Conservation (phyloP, 306 rosid species). For the Prunus mira region DNA sequence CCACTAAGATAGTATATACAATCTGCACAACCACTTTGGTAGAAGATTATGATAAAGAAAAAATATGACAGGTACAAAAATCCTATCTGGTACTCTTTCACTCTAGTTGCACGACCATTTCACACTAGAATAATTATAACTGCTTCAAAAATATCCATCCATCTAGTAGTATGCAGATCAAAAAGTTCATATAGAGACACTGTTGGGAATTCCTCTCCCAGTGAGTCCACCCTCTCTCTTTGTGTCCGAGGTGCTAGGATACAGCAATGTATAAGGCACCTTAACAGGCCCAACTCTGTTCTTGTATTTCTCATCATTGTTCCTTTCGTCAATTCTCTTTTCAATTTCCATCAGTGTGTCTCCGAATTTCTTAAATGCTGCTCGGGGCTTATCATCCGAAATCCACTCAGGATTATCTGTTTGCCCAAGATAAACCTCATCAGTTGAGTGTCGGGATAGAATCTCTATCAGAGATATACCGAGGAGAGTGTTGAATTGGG, state of each 20-base stretch:
- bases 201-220: constrained; percentile 93
- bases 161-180: not conserved
- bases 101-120: not conserved
- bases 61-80: not conserved
- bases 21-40: not conserved
- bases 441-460: constrained; percentile 77
- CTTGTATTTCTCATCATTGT: constrained; percentile 52
- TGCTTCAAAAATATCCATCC: not conserved
- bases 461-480: constrained; percentile 85
- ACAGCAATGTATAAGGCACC: constrained; percentile 71
- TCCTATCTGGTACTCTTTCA: not conserved
- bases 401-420: constrained; percentile 66
- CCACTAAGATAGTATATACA: not conserved
- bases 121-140: not conserved
- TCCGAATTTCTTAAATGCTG: constrained; percentile 62
- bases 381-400: constrained; percentile 45
- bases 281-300: constrained; percentile 78
- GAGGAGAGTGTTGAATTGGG: constrained; percentile 79
- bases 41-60: not conserved
- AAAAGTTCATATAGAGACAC: constrained; percentile 58
- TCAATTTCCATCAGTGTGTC: constrained; percentile 55
- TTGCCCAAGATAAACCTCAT: constrained; percentile 90
- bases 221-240: constrained; percentile 72
- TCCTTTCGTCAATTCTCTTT: constrained; percentile 48
- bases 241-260: constrained; percentile 71